Percentiles rank a stretch among this genome's conserved stretches.
Conservation (phyloP, 148 eudicot genomes). For the Fagopyrum homotropicum region DNA sequence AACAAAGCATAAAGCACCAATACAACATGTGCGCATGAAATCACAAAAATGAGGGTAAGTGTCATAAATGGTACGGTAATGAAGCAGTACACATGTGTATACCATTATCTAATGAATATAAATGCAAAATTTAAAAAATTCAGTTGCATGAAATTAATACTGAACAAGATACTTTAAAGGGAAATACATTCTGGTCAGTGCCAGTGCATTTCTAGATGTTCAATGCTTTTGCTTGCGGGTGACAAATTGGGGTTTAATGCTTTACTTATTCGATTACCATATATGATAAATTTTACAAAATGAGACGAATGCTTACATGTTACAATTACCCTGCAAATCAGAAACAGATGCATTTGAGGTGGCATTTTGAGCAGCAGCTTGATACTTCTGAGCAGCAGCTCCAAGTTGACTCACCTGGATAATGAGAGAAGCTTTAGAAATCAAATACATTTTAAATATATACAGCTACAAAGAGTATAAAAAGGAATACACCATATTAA, state of each 20-base stretch:
- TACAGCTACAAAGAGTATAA: background rate
- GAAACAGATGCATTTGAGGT: constrained; percentile 59
- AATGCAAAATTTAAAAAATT: background rate
- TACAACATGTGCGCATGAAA: background rate
- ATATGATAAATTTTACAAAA: background rate
- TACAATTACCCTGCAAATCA: constrained; percentile 88
- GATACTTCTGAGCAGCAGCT: constrained; percentile 88
- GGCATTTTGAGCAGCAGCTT: constrained; percentile 73
- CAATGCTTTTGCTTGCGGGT: background rate
- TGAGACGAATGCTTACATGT: constrained; percentile 47
- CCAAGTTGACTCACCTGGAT: constrained; percentile 94
- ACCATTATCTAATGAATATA: background rate
- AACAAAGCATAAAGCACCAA: background rate
- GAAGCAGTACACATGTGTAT: background rate
- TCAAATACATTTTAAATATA: background rate
- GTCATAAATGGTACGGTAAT: background rate
- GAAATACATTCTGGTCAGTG: background rate
- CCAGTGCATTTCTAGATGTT: background rate
- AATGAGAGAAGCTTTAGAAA: constrained; percentile 14
- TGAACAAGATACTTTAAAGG: background rate
- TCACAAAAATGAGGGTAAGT: background rate
- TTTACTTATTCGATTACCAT: background rate
- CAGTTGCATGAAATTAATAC: background rate
- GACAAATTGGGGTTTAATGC: background rate
- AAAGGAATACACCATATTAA: background rate